These are phyloP conservation scores for Kurtzmaniella quercitrusa DNA, from an alignment of 1,139 yeast species.

Conservation along the genomic window DNA sequence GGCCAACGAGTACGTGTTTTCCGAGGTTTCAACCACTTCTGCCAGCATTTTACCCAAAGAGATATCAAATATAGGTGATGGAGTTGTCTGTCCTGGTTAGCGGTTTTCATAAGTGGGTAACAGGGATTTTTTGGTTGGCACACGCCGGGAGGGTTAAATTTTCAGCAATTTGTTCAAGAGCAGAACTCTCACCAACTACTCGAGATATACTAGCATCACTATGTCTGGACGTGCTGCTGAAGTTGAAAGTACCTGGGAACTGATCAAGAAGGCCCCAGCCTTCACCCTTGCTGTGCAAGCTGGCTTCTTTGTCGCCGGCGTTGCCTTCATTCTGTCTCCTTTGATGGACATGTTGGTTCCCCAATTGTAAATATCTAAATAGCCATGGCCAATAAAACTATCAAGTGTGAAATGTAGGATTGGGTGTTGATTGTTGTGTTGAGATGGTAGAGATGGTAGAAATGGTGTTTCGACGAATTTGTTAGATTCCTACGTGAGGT, in stretches of 20 bases:
- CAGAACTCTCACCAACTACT: neutral
- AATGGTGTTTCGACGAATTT: too few species aligned
- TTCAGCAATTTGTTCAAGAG: neutral
- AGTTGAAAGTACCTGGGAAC: slow-evolving; percentile 39
- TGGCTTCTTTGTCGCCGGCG: slow-evolving; percentile 66
- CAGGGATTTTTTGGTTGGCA: neutral
- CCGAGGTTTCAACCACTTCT: slow-evolving; percentile 18
- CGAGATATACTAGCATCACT: neutral
- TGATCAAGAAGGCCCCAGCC: slow-evolving; percentile 57
- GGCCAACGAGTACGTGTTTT: slow-evolving; percentile 52
- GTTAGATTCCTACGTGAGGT: too few species aligned
- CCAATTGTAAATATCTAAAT: slow-evolving; percentile 42
- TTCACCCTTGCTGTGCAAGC: slow-evolving; percentile 63
- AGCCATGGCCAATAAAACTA: neutral
- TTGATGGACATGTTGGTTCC: slow-evolving; percentile 80
- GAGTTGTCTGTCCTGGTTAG: neutral
- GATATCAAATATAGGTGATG: neutral
- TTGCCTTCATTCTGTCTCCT: slow-evolving; percentile 70
- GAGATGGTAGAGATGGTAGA: too few species aligned
- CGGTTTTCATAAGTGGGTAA: neutral
- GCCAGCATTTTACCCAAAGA: neutral
- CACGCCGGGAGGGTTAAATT: neutral
- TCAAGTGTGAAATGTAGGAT: neutral
- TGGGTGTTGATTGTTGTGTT: too few species aligned
- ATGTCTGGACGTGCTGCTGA: slow-evolving; percentile 25